A percentile compares a stretch with the other conserved stretches of the same genome.
Evolutionary conservation across 2,329 filamentous ascomycete species (phyloP).

Genomic region (Chaetomiaceae sp.): DNA sequence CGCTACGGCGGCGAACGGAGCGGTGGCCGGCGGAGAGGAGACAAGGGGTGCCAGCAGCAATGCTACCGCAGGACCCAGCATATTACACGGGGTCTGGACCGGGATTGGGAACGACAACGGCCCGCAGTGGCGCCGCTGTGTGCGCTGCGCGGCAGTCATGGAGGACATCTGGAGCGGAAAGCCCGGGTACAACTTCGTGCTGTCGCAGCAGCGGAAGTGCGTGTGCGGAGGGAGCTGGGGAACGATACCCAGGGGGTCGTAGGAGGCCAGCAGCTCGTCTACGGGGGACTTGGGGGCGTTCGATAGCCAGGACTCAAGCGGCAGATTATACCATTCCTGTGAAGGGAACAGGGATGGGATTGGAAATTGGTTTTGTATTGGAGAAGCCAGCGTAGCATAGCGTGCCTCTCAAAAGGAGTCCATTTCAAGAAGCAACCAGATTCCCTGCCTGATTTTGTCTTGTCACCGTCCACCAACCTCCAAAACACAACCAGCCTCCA

Average conservation of each 20-base stretch:
- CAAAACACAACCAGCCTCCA: background rate
- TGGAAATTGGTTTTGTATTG: no score
- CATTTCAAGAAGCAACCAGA: no score
- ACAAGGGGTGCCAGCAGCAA: background rate
- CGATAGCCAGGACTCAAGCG: background rate
- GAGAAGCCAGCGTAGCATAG: no score
- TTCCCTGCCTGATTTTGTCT: no score
- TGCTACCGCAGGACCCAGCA: background rate
- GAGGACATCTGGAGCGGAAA: conserved; percentile 50
- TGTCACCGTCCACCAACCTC: no score
- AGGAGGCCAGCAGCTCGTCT: no score
- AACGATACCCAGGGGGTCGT: conserved; percentile 33
- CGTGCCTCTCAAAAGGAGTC: no score
- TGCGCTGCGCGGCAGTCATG: conserved; percentile 62
- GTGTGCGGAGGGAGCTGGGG: conserved; percentile 53
- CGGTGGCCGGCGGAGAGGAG: background rate
- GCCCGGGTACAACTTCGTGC: conserved; percentile 50
- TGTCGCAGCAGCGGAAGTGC: conserved; percentile 53
- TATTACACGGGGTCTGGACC: background rate
- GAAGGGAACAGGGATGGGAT: no score
- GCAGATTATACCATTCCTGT: no score
- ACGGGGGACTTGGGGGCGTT: no score
- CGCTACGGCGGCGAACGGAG: background rate
- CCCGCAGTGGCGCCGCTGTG: conserved; percentile 45
- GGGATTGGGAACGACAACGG: conserved; percentile 3